A percentile compares a stretch with the other conserved stretches of the same genome.
Conservation (phyloP, 176 grass and related monocot species). For the Cenchrus americanus region DNA sequence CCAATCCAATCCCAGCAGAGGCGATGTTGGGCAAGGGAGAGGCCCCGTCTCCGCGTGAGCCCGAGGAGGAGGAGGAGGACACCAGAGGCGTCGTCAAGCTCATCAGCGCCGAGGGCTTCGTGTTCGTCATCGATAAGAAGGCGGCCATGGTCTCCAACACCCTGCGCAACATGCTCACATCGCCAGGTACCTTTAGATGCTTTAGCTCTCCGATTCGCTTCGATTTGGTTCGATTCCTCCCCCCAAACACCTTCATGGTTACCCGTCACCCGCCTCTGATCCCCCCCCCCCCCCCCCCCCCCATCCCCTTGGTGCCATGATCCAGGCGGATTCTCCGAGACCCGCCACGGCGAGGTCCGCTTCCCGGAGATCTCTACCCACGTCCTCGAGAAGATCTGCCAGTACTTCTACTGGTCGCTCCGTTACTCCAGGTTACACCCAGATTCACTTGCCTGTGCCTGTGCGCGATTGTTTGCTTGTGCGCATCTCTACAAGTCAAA, state of each 20-base stretch:
- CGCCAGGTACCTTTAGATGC: conserved; percentile 52
- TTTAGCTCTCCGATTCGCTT: background rate
- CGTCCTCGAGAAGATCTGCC: conserved; percentile 92
- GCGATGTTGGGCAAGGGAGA: conserved; percentile 41
- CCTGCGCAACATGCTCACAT: conserved; percentile 97
- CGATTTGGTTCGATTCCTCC: background rate
- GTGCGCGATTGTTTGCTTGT: background rate
- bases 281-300: no score
- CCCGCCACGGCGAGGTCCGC: conserved; percentile 73
- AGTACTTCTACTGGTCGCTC: conserved; percentile 97
- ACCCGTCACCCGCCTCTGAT: background rate
- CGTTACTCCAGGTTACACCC: conserved; percentile 65
- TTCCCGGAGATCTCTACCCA: conserved; percentile 87
- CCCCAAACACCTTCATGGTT: no score
- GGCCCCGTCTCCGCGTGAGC: background rate
- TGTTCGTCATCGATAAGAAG: conserved; percentile 91
- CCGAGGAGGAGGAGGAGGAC: conserved; percentile 33
- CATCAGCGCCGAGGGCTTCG: conserved; percentile 94
- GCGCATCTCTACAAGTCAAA: background rate
- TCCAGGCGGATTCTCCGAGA: conserved; percentile 68
- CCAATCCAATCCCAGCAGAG: background rate
- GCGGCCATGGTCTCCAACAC: conserved; percentile 95
- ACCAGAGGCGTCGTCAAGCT: conserved; percentile 77
- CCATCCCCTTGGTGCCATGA: background rate
- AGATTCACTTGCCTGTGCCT: background rate